Evolutionary conservation across 805 yeast genomes (phyloP), one percentile per base, ranked within the genome.

Genomic region (Torulaspora franciscae): DNA sequence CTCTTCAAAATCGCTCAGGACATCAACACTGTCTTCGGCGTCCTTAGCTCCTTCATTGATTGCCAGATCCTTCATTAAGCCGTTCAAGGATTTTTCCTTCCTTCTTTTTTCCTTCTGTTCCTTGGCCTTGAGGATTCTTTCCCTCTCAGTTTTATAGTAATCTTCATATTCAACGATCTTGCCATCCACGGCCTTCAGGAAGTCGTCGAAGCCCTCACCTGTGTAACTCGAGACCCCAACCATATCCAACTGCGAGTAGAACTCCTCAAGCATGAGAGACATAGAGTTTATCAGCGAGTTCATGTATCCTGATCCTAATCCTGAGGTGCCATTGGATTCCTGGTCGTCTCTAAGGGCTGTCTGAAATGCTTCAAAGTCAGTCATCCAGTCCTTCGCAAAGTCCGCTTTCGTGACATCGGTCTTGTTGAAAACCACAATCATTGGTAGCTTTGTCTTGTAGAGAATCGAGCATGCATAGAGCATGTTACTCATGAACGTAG

Each of bases 401-500:
- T 77, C 83, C 0, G 95, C 86, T 47, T 83, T 83, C 54, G 82
- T 72, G 4, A 85, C 90, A 68, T 93, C 99, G 2, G 93, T 85
- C 68, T 93, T 93, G 70, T 93, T 93, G 73, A 93, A 93, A 1
- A 93, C 99, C 23, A 93, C 76, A 57, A 93, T 83, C 96, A 93
- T 89, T 13, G 99, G 99, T 45, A 93, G 74, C 62, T 91, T 90
- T 17, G 97, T 91, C 68, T 93, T 93, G 71, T 93, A 93, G 37
- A 93, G 74, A 40, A 93, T 91, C 6, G 98, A 91, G 69, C 99
- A 93, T 0, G 99, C 99, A 61, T 93, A 93, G 27, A 93, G 76
- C 99, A 93, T 93, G 65, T 93, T 93, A 43, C 98, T 90, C 79
- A 93, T 93, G 65, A 93, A 93, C 1, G 99, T 93, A 0, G 96